A percentile compares a stretch with the other conserved stretches of the same genome.
phyloP scores from a whole-genome alignment of 78 protist species.

The Emiliania huxleyi region DNA sequence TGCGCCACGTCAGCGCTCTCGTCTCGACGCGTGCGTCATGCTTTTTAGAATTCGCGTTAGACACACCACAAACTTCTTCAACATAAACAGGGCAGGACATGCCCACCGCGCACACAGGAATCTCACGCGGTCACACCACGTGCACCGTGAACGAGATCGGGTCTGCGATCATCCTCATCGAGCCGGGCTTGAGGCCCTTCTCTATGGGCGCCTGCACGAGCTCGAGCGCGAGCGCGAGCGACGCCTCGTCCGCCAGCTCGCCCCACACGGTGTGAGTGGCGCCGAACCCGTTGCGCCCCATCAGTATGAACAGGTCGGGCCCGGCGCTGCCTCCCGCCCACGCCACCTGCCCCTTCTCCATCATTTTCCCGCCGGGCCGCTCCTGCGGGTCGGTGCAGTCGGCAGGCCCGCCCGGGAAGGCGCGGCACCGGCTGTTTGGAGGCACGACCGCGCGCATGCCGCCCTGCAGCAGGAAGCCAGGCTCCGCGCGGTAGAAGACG shows the following conservation, averaged over 20 bases:
- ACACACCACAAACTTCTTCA: no score
- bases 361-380: not conserved
- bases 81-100: no score
- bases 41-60: no score
- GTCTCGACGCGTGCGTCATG: no score
- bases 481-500: constrained; percentile 12
- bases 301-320: not conserved
- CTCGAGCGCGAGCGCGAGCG: not conserved
- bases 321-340: constrained; percentile 15
- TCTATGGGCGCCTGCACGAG: not conserved
- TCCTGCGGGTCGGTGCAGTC: not conserved
- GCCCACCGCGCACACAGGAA: no score
- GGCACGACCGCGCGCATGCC: not conserved
- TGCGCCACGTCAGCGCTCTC: no score
- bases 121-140: no score
- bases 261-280: not conserved
- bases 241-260: not conserved
- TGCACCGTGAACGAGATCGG: not conserved
- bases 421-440: no score
- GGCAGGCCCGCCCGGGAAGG: no score
- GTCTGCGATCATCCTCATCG: not conserved
- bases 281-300: not conserved
- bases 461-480: constrained; percentile 16
- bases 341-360: not conserved
- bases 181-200: not conserved